These are phyloP conservation scores for Vanderwaltozyma polyspora DNA, from an alignment of 805 yeast species.

Conservation along the genomic window DNA sequence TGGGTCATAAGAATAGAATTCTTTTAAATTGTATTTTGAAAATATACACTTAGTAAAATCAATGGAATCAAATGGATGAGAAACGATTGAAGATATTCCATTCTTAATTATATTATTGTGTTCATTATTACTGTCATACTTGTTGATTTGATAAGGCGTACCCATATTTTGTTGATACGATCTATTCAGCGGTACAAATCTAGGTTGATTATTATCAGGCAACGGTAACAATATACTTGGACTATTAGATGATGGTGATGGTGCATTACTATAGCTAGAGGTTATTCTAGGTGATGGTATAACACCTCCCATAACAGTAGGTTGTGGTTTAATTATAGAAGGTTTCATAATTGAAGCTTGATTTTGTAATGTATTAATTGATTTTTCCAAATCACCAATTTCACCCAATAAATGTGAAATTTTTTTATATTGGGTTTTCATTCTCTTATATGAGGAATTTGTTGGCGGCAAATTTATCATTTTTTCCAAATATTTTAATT, in stretches of 20 bases:
- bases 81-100: constrained; percentile 13
- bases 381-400: constrained; percentile 3
- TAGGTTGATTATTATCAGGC: constrained; percentile 1
- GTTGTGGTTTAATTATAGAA: not conserved
- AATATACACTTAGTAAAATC: constrained; percentile 33
- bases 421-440: constrained; percentile 28
- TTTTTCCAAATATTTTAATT: constrained; percentile 41
- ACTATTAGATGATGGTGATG: constrained; percentile 1
- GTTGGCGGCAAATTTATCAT: constrained; percentile 25
- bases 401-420: constrained; percentile 27
- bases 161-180: constrained; percentile 1
- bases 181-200: constrained; percentile 1
- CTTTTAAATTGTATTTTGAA: constrained; percentile 37
- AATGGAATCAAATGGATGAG: constrained; percentile 27
- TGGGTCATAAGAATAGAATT: constrained; percentile 38
- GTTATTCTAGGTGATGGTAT: not conserved
- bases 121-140: not conserved
- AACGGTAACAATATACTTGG: constrained; percentile 1
- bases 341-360: not conserved
- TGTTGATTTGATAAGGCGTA: not conserved
- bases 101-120: not conserved
- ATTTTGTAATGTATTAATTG: not conserved
- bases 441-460: constrained; percentile 22
- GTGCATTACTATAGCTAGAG: not conserved
- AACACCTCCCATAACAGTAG: not conserved